These are phyloP conservation scores for Suzukiozyma palmioleophila DNA, from an alignment of 1,139 yeast species.

Conservation along the genomic window DNA sequence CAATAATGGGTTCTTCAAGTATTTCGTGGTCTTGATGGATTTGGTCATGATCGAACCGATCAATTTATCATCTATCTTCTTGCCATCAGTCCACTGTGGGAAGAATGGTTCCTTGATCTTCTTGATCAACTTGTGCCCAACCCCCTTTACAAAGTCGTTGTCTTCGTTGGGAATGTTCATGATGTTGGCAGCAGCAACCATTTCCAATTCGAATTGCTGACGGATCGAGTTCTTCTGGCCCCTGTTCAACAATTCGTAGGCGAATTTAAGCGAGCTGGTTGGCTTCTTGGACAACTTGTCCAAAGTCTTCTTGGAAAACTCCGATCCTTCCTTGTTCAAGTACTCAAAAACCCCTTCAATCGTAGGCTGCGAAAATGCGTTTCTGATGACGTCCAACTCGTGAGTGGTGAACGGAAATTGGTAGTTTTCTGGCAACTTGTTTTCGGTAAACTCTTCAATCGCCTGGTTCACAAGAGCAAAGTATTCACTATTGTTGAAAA, in stretches of 20 bases:
- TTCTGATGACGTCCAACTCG: constrained; percentile 61
- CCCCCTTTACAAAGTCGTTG: constrained; percentile 72
- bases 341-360: constrained; percentile 60
- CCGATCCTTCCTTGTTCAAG: constrained; percentile 52
- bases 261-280: constrained; percentile 73
- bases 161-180: constrained; percentile 52
- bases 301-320: constrained; percentile 62
- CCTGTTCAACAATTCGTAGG: constrained; percentile 63
- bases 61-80: constrained; percentile 17
- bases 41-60: constrained; percentile 17
- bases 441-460: constrained; percentile 70
- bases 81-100: constrained; percentile 47
- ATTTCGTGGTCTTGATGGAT: constrained; percentile 26
- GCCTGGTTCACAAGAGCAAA: constrained; percentile 63
- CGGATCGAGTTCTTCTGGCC: constrained; percentile 59
- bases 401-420: constrained; percentile 54
- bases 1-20: constrained; percentile 36
- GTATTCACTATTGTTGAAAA: constrained; percentile 32
- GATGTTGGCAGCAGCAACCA: constrained; percentile 73
- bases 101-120: constrained; percentile 51
- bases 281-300: constrained; percentile 60
- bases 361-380: constrained; percentile 55
- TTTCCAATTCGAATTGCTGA: constrained; percentile 68
- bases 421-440: constrained; percentile 62
- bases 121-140: constrained; percentile 62